Conservation (phyloP, 805 yeast species). For the Wickerhamiella shivajii region DNA sequence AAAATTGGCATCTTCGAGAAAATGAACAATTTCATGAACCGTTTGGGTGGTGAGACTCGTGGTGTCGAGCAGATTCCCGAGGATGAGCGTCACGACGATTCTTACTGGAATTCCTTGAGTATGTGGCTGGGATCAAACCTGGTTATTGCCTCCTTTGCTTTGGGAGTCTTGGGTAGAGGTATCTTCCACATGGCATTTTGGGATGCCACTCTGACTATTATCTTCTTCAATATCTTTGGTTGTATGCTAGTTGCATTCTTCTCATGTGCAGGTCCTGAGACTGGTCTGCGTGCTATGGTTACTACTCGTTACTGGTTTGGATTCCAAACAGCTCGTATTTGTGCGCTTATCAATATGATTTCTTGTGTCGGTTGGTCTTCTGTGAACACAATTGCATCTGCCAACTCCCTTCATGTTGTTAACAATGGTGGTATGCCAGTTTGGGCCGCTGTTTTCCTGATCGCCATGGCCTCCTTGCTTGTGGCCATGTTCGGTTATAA, state of each 20-base stretch:
- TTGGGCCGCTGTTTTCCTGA: conserved; percentile 78
- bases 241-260: conserved; percentile 67
- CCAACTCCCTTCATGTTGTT: conserved; percentile 66
- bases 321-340: conserved; percentile 56
- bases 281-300: conserved; percentile 82
- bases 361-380: conserved; percentile 96
- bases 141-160: conserved; percentile 26
- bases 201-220: conserved; percentile 48
- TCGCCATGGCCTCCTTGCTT: conserved; percentile 48
- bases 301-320: conserved; percentile 69
- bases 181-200: conserved; percentile 59
- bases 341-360: conserved; percentile 60
- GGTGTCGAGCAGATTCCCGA: conserved; percentile 76
- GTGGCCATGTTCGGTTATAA: conserved; percentile 74
- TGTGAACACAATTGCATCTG: conserved; percentile 78
- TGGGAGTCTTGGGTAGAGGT: conserved; percentile 31
- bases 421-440: conserved; percentile 58
- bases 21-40: conserved; percentile 14
- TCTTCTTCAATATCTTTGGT: conserved; percentile 65
- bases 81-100: conserved; percentile 56
- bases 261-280: conserved; percentile 67
- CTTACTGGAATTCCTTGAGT: conserved; percentile 55
- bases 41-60: conserved; percentile 35
- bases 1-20: too few relatives aligned
- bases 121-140: conserved; percentile 95